phyloP scores from a whole-genome alignment of 306 rosid genomes.

The Begonia fuchsioides region DNA sequence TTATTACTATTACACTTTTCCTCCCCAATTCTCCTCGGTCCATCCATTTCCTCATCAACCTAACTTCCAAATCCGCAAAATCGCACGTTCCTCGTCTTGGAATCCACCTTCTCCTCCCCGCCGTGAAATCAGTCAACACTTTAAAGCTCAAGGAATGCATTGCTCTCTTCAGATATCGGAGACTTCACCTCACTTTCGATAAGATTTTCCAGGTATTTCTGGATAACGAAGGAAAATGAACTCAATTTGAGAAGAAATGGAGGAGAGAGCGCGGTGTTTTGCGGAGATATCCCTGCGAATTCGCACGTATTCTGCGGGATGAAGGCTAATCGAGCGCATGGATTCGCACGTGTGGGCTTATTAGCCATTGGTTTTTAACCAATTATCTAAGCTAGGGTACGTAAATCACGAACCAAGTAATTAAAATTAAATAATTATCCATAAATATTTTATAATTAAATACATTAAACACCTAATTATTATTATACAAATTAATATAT shows the following conservation, averaged over 20 bases:
- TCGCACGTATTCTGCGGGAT: not conserved
- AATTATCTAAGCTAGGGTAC: too few relatives aligned
- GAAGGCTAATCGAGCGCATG: not conserved
- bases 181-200: not conserved
- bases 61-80: conserved; percentile 12
- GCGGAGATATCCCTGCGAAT: not conserved
- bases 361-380: too few relatives aligned
- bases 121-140: conserved; percentile 25
- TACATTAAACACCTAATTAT: too few relatives aligned
- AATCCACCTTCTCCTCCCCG: conserved; percentile 12
- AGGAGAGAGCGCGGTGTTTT: not conserved
- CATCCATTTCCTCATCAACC: conserved; percentile 8
- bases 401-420: too few relatives aligned
- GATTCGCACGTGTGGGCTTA: too few relatives aligned
- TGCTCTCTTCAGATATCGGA: conserved; percentile 1
- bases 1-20: conserved; percentile 14
- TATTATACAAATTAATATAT: too few relatives aligned
- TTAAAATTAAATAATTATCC: too few relatives aligned
- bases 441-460: too few relatives aligned
- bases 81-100: conserved; percentile 17
- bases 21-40: conserved; percentile 10
- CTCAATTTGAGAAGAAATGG: not conserved
- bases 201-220: not conserved
- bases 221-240: not conserved
- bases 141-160: conserved; percentile 56